Evolutionary conservation across 148 eudicot species (phyloP), one percentile per base, ranked within the genome.

Genomic region (Camellia sinensis): DNA sequence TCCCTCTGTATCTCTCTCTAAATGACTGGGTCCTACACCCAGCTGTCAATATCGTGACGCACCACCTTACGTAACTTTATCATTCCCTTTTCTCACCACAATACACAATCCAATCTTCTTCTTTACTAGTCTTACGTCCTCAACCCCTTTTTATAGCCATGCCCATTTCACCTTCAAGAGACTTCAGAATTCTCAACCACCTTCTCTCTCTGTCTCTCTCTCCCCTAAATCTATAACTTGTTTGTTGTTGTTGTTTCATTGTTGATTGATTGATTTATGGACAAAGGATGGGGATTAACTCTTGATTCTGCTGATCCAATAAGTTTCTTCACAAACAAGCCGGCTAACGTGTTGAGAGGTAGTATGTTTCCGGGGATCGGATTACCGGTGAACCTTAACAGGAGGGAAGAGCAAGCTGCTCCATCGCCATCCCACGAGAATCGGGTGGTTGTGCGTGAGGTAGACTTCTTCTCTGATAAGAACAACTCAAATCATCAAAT

Each of bases 231-330:
- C 71, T 68, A 63, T 71, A 66, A 45, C 71, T 29, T 78, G 52
- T 70, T 2, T 62, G 45, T 62, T 22, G 63, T 9, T 37, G 0
- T 0, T 19, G 22, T 0, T 22, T 15, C 3, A 8, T 11, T 13
- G 19, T 67, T 14, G 37, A 60, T 76, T 66, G 11, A 29, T 67
- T 22, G 37, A 77, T 75, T 56, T 84, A 91, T 86, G 90, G 86
- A 82, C 75, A 87, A 83, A 80, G 93, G 89, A 90, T 87, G 94
- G 89, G 92, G 97, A 61, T 82, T 90, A 11, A 84, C 94, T 48
- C 80, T 91, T 80, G 92, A 92, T 76, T 95, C 92, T 9, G 96
- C 92, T 9, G 96, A 93, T 79, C 86, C 63, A 12, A 70, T 73
- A 13, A 74, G 67, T 2, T 66, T 82, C 56, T 85, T 83, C 7